Evolutionary conservation across 2,329 filamentous ascomycete genomes (phyloP).

Genomic region (Dactylellina drechsleri): DNA sequence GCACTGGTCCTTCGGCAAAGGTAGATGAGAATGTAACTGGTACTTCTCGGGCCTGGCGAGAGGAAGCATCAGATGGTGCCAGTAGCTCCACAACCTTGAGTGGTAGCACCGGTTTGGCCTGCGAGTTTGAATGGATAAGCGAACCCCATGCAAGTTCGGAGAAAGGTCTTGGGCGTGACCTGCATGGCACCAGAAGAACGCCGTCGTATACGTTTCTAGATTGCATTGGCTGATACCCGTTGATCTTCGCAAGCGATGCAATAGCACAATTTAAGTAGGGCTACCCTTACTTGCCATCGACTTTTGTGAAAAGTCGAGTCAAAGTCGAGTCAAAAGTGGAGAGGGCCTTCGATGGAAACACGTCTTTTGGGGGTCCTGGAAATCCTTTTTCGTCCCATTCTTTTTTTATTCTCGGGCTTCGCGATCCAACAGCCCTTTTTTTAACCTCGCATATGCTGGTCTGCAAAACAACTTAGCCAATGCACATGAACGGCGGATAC

Average conservation of each 20-base stretch:
- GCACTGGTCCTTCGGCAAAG: slow-evolving; percentile 38
- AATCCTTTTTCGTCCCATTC: slow-evolving; percentile 22
- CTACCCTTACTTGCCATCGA: slow-evolving; percentile 38
- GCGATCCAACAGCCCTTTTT: slow-evolving; percentile 21
- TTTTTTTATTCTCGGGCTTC: slow-evolving; percentile 16
- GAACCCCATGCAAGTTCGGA: slow-evolving; percentile 32
- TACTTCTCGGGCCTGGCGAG: slow-evolving; percentile 42
- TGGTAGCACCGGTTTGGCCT: slow-evolving; percentile 40
- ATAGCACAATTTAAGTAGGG: slow-evolving; percentile 52
- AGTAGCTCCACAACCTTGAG: slow-evolving; percentile 25
- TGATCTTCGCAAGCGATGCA: slow-evolving; percentile 46
- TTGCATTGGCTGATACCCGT: slow-evolving; percentile 51
- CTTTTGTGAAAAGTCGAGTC: neutral
- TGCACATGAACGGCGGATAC: slow-evolving; percentile 30
- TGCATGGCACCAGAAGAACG: slow-evolving; percentile 41
- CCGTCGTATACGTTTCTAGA: slow-evolving; percentile 52
- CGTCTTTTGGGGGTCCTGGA: slow-evolving; percentile 1
- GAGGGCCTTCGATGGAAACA: slow-evolving; percentile 2
- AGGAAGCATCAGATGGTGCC: slow-evolving; percentile 15
- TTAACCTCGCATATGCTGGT: slow-evolving; percentile 29
- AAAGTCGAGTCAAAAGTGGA: too few species aligned
- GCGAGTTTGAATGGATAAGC: slow-evolving; percentile 47
- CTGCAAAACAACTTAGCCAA: slow-evolving; percentile 27
- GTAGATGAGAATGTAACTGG: slow-evolving; percentile 41
- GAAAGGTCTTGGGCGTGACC: slow-evolving; percentile 37